Percentiles rank a stretch among this genome's conserved stretches.
phyloP scores from a whole-genome alignment of 192 early-diverging fungal genomes.

The Kappamyces sp. region DNA sequence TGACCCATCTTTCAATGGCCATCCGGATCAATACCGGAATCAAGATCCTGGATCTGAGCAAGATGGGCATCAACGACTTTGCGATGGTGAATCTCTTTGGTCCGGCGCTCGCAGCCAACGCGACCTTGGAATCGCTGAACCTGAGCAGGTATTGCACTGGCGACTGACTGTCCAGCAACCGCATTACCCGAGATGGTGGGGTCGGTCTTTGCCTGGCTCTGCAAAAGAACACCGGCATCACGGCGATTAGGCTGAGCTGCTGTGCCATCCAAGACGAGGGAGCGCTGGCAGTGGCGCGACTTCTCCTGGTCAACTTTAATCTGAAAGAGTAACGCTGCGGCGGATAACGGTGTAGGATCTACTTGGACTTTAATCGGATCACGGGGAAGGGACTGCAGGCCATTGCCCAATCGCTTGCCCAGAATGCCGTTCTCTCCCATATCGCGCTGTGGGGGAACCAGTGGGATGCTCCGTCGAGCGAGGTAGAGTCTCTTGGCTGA shows the following conservation, averaged over 20 bases:
- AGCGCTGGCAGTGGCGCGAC: slow-evolving; percentile 32
- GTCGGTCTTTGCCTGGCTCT: slow-evolving; percentile 34
- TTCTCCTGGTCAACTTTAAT: slow-evolving; percentile 34
- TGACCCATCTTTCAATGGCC: slow-evolving; percentile 32
- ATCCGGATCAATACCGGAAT: slow-evolving; percentile 29
- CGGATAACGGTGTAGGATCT: slow-evolving; percentile 28
- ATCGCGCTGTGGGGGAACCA: slow-evolving; percentile 42
- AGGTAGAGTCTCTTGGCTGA: slow-evolving; percentile 26
- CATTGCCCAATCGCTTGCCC: slow-evolving; percentile 25
- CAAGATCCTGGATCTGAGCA: slow-evolving; percentile 20
- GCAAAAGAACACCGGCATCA: slow-evolving; percentile 30
- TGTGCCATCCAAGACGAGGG: slow-evolving; percentile 47
- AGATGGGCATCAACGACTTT: slow-evolving; percentile 40
- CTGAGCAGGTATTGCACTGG: slow-evolving; percentile 29
- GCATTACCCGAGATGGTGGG: slow-evolving; percentile 44
- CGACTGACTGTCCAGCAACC: slow-evolving; percentile 26
- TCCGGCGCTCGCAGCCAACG: slow-evolving; percentile 25
- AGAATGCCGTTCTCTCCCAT: slow-evolving; percentile 23
- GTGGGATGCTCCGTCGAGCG: slow-evolving; percentile 36
- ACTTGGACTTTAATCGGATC: slow-evolving; percentile 43
- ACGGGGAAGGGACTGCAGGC: slow-evolving; percentile 32
- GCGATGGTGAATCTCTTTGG: slow-evolving; percentile 25
- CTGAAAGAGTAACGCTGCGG: slow-evolving; percentile 19
- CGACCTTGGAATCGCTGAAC: slow-evolving; percentile 23
- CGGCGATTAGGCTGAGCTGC: slow-evolving; percentile 34